A percentile compares a stretch with the other conserved stretches of the same genome.
Evolutionary conservation across 2,329 filamentous ascomycete species (phyloP).

Genomic region (Dactylellina cionopaga): DNA sequence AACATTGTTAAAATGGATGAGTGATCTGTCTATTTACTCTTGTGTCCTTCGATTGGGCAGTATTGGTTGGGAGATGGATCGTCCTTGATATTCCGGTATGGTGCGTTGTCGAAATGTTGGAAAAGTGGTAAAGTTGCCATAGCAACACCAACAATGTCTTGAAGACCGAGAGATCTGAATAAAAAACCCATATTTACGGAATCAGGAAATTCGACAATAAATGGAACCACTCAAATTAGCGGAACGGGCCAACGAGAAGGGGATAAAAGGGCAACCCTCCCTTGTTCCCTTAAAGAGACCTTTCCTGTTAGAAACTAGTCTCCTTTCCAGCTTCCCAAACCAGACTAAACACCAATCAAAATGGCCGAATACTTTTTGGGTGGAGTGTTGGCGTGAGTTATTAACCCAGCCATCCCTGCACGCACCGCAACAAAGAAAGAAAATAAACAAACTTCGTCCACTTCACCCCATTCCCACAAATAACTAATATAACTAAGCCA

Average conservation of each 20-base stretch:
- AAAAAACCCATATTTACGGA: background rate
- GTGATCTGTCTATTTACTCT: too few relatives aligned
- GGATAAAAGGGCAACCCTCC: background rate
- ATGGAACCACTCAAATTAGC: background rate
- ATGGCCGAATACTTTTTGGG: too few relatives aligned
- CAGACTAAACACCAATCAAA: too few relatives aligned
- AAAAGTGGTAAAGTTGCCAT: background rate
- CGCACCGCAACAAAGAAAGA: background rate
- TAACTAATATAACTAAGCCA: too few relatives aligned
- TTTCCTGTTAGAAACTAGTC: background rate
- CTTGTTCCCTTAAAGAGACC: background rate
- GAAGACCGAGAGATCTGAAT: background rate
- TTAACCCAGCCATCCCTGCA: background rate
- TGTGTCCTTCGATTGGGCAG: too few relatives aligned
- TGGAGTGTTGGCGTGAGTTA: background rate
- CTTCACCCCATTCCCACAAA: too few relatives aligned
- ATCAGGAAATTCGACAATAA: background rate
- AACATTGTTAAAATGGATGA: too few relatives aligned
- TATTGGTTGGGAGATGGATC: too few relatives aligned
- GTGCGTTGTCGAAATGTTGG: background rate
- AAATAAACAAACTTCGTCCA: slow-evolving; percentile 21
- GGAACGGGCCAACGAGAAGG: background rate
- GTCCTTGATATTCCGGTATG: background rate
- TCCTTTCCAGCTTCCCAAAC: background rate
- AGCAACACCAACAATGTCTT: too few relatives aligned